A percentile compares a stretch with the other conserved stretches of the same genome.
phyloP scores from a whole-genome alignment of 2,329 filamentous ascomycete genomes.

The Madurella mycetomatis region DNA sequence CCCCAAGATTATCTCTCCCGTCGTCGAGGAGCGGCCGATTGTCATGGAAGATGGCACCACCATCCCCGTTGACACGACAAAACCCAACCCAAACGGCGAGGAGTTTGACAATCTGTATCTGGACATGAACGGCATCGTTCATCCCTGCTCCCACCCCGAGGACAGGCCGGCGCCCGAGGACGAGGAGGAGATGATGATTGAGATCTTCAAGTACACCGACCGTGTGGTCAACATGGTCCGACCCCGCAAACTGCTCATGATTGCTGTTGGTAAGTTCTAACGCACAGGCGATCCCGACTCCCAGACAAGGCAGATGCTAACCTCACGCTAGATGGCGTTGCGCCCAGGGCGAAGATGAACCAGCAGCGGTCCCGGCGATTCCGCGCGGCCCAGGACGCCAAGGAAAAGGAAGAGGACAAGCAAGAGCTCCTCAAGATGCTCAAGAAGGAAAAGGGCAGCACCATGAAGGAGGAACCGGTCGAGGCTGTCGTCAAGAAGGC shows the following conservation, averaged over 20 bases:
- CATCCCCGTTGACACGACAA: constrained; percentile 79
- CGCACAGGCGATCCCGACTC: constrained; percentile 8
- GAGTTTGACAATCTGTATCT: constrained; percentile 97
- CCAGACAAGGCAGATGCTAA: constrained; percentile 25
- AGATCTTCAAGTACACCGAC: constrained; percentile 98
- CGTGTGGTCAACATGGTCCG: constrained; percentile 98
- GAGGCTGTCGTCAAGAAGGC: constrained; percentile 73
- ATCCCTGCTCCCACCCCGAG: constrained; percentile 97
- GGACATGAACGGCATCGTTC: constrained; percentile 99
- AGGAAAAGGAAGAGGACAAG: constrained; percentile 90
- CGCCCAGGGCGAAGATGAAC: constrained; percentile 98
- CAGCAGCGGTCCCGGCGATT: constrained; percentile 96
- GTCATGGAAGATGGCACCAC: constrained; percentile 74
- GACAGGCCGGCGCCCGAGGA: constrained; percentile 85
- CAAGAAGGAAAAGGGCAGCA: constrained; percentile 69
- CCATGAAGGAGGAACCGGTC: constrained; percentile 55
- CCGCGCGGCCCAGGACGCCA: constrained; percentile 86
- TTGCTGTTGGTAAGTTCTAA: constrained; percentile 75
- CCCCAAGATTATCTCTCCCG: constrained; percentile 91
- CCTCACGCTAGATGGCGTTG: constrained; percentile 71
- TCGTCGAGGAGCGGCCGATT: constrained; percentile 78
- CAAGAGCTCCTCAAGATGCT: constrained; percentile 81
- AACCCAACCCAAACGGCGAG: constrained; percentile 91
- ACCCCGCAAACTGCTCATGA: constrained; percentile 92
- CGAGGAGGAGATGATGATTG: constrained; percentile 99